phyloP scores from a whole-genome alignment of 768 basidiomycete genomes.

The Lentinula boryana region DNA sequence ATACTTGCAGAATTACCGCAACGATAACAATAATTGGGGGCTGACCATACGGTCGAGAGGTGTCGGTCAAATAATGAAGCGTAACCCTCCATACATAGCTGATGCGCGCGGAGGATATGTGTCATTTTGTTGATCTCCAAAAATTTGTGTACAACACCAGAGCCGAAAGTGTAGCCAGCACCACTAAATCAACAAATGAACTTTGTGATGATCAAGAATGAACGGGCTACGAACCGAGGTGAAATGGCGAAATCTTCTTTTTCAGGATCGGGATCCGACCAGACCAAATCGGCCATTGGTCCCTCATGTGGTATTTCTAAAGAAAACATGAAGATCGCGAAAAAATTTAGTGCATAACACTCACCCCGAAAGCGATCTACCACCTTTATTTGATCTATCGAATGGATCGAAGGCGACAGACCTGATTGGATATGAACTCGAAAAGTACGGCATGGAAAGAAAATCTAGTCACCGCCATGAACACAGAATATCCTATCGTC shows the following conservation, averaged over 20 bases:
- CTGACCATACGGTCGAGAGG: constrained; percentile 96
- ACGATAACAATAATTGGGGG: constrained; percentile 98
- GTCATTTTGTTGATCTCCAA: constrained; percentile 94
- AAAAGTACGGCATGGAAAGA: constrained; percentile 7
- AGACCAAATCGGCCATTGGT: constrained; percentile 99
- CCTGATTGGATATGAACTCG: constrained; percentile 39
- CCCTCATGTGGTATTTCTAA: constrained; percentile 98
- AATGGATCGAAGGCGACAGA: constrained; percentile 95
- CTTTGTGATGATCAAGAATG: not conserved
- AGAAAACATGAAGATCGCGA: constrained; percentile 11
- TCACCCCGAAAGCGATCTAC: constrained; percentile 96
- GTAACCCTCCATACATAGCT: constrained; percentile 99
- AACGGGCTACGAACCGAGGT: constrained; percentile 61
- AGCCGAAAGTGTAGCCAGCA: constrained; percentile 98
- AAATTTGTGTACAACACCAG: constrained; percentile 97
- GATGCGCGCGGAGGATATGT: constrained; percentile 96
- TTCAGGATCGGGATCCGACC: constrained; percentile 99
- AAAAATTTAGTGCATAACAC: constrained; percentile 9
- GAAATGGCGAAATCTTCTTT: constrained; percentile 99
- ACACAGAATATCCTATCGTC: constrained; percentile 99
- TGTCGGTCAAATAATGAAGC: constrained; percentile 95
- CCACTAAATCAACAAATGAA: constrained; percentile 48
- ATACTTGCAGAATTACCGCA: constrained; percentile 98
- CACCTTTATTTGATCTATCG: constrained; percentile 99
- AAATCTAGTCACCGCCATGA: constrained; percentile 71